These are phyloP conservation scores for Coniferiporia sulphurascens DNA, from an alignment of 1,284 basidiomycete genomes.

Conservation along the genomic window DNA sequence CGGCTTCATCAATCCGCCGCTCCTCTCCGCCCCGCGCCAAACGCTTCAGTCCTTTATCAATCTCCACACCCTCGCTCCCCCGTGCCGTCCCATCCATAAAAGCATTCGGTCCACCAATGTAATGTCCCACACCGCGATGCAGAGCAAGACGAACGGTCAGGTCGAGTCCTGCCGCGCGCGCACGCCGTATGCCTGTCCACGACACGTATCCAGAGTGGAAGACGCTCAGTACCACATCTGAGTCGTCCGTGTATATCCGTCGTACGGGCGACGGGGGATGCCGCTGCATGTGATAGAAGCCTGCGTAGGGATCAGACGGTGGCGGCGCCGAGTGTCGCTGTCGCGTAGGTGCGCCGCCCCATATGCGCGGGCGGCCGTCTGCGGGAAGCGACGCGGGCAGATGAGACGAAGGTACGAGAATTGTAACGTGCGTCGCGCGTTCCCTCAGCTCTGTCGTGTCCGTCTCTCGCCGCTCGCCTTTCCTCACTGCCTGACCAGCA, in stretches of 20 bases:
- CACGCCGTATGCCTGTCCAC: slow-evolving; percentile 51
- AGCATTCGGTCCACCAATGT: slow-evolving; percentile 34
- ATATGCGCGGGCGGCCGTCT: slow-evolving; percentile 43
- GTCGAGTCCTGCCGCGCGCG: slow-evolving; percentile 49
- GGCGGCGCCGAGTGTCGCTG: slow-evolving; percentile 29
- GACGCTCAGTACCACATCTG: slow-evolving; percentile 69
- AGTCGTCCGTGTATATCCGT: slow-evolving; percentile 70
- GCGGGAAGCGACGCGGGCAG: slow-evolving; percentile 48
- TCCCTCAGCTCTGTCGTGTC: slow-evolving; percentile 26
- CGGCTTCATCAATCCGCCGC: slow-evolving; percentile 41
- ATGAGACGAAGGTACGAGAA: slow-evolving; percentile 55
- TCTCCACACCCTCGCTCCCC: slow-evolving; percentile 14
- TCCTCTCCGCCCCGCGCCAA: slow-evolving; percentile 23
- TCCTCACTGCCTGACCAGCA: slow-evolving; percentile 24
- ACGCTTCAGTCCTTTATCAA: slow-evolving; percentile 23
- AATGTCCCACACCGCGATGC: slow-evolving; percentile 36
- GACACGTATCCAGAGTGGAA: slow-evolving; percentile 60
- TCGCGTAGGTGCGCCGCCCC: slow-evolving; percentile 60
- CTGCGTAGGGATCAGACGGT: slow-evolving; percentile 4
- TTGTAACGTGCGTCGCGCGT: slow-evolving; percentile 54
- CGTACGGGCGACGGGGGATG: slow-evolving; percentile 28
- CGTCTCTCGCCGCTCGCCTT: slow-evolving; percentile 26
- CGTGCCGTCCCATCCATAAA: slow-evolving; percentile 21
- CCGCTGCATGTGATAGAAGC: slow-evolving; percentile 13
- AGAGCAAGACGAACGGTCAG: slow-evolving; percentile 49